Conservation (phyloP, 306 rosid species). For the Prunus armeniaca region DNA sequence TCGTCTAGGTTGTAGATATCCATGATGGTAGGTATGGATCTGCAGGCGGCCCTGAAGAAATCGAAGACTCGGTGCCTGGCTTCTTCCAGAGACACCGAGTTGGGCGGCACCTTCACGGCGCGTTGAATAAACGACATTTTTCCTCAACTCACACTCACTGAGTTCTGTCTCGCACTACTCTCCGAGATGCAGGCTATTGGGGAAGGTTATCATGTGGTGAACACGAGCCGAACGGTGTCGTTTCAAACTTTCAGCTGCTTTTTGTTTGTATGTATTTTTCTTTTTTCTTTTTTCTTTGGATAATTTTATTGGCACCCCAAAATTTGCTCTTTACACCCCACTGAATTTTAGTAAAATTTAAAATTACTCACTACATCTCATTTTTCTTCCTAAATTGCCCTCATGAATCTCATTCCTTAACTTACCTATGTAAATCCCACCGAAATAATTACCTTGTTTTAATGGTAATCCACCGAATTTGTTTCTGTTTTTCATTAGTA, state of each 20-base stretch:
- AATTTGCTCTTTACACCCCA: too few relatives aligned
- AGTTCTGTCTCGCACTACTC: constrained; percentile 14
- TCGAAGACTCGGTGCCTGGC: constrained; percentile 78
- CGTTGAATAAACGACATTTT: constrained; percentile 54
- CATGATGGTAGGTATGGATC: constrained; percentile 78
- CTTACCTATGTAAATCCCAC: too few relatives aligned
- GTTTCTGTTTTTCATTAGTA: too few relatives aligned
- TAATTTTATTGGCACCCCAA: too few relatives aligned
- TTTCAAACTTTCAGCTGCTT: neutral
- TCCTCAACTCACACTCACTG: constrained; percentile 14
- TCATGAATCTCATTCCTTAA: too few relatives aligned
- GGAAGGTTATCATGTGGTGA: neutral
- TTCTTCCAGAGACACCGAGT: constrained; percentile 72
- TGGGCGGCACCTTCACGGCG: constrained; percentile 74
- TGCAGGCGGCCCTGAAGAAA: constrained; percentile 73
- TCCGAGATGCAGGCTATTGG: neutral
- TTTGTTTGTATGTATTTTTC: neutral
- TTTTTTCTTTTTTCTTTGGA: neutral
- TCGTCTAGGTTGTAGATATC: constrained; percentile 80
- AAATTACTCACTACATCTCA: too few relatives aligned
- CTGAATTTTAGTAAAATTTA: too few relatives aligned
- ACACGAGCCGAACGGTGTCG: neutral
- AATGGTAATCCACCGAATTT: too few relatives aligned
- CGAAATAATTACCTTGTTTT: too few relatives aligned
- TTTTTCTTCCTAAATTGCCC: too few relatives aligned